phyloP scores from a whole-genome alignment of 768 basidiomycete genomes.

The Russula sp. region DNA sequence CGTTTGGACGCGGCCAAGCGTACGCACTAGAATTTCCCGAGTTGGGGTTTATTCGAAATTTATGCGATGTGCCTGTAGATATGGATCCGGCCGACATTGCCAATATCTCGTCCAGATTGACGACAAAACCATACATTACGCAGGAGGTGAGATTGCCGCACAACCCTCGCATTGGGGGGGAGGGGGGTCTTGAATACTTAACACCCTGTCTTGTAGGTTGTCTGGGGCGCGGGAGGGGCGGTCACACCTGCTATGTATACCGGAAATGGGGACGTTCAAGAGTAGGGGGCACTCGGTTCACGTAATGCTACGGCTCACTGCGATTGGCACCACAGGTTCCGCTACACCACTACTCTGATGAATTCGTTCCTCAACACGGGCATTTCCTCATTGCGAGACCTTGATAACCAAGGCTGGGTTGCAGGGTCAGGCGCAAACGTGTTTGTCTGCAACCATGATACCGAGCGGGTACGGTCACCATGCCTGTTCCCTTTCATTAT shows the following conservation, averaged over 20 bases:
- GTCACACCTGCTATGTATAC: conserved; percentile 52
- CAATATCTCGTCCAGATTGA: conserved; percentile 46
- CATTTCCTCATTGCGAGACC: conserved; percentile 46
- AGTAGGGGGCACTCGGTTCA: conserved; percentile 32
- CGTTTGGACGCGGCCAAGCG: conserved; percentile 63
- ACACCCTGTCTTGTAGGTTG: conserved; percentile 17
- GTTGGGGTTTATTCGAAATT: not conserved
- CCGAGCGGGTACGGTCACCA: conserved; percentile 42
- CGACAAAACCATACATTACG: conserved; percentile 46
- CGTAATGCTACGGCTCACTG: not conserved
- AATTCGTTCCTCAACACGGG: conserved; percentile 47
- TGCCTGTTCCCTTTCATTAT: not conserved
- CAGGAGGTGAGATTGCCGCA: conserved; percentile 40
- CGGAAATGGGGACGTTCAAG: conserved; percentile 58
- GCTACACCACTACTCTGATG: conserved; percentile 49
- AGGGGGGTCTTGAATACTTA: not conserved
- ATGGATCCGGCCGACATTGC: conserved; percentile 48
- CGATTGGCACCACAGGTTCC: conserved; percentile 35
- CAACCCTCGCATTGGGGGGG: not conserved
- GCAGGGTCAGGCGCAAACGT: conserved; percentile 48
- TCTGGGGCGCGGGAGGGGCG: conserved; percentile 45
- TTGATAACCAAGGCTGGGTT: conserved; percentile 56
- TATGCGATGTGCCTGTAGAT: conserved; percentile 34
- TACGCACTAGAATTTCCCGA: conserved; percentile 26
- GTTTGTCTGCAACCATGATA: conserved; percentile 67